A percentile compares a stretch with the other conserved stretches of the same genome.
phyloP scores from a whole-genome alignment of 345 rosid species.

The Eutrema yunnanense region DNA sequence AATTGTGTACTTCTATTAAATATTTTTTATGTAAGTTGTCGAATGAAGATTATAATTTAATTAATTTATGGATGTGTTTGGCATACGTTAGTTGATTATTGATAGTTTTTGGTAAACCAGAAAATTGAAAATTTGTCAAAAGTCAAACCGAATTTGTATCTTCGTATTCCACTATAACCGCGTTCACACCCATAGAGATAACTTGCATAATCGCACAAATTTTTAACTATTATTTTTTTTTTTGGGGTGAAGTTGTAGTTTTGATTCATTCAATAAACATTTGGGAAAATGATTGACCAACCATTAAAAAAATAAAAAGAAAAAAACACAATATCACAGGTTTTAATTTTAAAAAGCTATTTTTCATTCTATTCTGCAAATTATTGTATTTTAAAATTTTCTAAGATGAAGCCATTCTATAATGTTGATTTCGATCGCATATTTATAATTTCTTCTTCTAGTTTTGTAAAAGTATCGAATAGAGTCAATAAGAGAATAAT shows the following conservation, averaged over 20 bases:
- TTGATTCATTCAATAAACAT: neutral
- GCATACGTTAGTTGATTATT: conserved; percentile 12
- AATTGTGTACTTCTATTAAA: neutral
- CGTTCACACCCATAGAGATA: neutral
- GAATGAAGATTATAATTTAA: conserved; percentile 13
- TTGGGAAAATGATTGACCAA: neutral
- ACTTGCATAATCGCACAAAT: neutral
- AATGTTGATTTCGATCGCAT: neutral
- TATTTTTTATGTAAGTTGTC: conserved; percentile 9
- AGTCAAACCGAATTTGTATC: neutral
- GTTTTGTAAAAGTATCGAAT: too few species aligned
- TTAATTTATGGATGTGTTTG: conserved; percentile 24
- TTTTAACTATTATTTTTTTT: neutral
- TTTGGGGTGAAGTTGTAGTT: neutral
- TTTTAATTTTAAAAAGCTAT: neutral
- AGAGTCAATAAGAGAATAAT: too few species aligned
- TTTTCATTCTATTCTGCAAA: neutral
- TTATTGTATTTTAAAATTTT: neutral
- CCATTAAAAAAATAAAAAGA: too few species aligned
- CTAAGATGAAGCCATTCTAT: neutral
- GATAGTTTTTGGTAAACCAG: conserved; percentile 20
- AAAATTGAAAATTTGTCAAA: neutral
- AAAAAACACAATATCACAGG: neutral
- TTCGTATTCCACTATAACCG: neutral
- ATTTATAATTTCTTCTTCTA: neutral